A percentile compares a stretch with the other conserved stretches of the same genome.
Evolutionary conservation across 306 rosid species (phyloP).

Genomic region (Styphnolobium japonicum): DNA sequence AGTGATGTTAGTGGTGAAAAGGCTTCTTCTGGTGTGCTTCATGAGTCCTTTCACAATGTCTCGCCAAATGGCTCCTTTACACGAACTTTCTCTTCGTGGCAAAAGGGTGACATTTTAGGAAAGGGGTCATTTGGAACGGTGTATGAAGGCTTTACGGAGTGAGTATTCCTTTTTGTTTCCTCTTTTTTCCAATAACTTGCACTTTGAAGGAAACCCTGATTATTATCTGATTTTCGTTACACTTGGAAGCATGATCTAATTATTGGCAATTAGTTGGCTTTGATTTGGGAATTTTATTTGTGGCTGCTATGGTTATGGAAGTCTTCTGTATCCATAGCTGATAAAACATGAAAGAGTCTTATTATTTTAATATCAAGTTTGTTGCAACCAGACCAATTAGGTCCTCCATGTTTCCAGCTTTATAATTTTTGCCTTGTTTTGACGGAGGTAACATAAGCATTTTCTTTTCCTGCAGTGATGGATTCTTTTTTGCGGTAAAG

Average conservation of each 20-base stretch:
- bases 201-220: background rate
- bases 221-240: background rate
- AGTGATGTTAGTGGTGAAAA: slow-evolving; percentile 25
- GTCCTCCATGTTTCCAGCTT: slow-evolving; percentile 6
- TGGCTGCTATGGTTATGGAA: background rate
- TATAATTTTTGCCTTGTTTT: background rate
- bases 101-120: slow-evolving; percentile 58
- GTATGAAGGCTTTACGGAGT: slow-evolving; percentile 63
- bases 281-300: background rate
- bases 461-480: slow-evolving; percentile 48
- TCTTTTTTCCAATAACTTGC: background rate
- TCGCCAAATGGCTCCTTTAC: slow-evolving; percentile 35
- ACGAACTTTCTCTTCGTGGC: slow-evolving; percentile 55
- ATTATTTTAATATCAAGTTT: background rate
- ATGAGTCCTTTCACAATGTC: slow-evolving; percentile 11
- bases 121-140: slow-evolving; percentile 68
- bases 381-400: background rate
- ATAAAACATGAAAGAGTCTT: background rate
- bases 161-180: background rate
- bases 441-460: slow-evolving; percentile 4
- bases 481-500: slow-evolving; percentile 67
- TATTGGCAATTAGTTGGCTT: background rate
- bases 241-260: background rate
- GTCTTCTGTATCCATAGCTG: background rate
- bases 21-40: background rate